phyloP scores from a whole-genome alignment of 1,284 basidiomycete species.

The Moniliella sp. region DNA sequence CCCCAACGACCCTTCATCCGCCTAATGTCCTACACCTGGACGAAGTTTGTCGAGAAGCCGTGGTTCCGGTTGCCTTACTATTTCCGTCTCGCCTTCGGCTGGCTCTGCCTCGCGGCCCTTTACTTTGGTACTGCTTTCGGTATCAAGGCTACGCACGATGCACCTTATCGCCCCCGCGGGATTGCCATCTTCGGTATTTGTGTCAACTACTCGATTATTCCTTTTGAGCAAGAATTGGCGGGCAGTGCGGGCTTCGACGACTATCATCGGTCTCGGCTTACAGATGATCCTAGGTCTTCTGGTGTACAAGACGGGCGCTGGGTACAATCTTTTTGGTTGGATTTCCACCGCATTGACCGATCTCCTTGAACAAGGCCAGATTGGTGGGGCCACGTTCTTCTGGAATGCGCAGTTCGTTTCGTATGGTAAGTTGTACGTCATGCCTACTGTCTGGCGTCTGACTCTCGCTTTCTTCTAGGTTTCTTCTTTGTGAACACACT shows the following conservation, averaged over 20 bases:
- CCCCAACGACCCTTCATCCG: constrained; percentile 17
- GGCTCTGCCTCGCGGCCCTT: constrained; percentile 14
- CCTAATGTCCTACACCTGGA: constrained; percentile 10
- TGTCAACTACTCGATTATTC: constrained; percentile 23
- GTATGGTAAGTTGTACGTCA: too few species aligned
- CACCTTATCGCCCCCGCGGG: constrained; percentile 12
- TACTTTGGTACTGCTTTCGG: constrained; percentile 21
- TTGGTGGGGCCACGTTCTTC: constrained; percentile 25
- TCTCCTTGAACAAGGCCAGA: constrained; percentile 16
- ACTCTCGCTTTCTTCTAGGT: too few species aligned
- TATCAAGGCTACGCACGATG: constrained; percentile 12
- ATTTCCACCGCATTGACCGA: constrained; percentile 18
- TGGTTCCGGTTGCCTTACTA: constrained; percentile 16
- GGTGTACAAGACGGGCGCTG: constrained; percentile 24
- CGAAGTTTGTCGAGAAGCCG: constrained; percentile 8
- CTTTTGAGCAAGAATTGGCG: constrained; percentile 9
- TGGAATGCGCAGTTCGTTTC: too few species aligned
- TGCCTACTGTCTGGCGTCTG: too few species aligned
- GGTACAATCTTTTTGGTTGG: constrained; percentile 17
- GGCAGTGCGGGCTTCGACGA: constrained; percentile 14
- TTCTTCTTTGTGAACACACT: constrained; percentile 35
- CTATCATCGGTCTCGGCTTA: constrained; percentile 20
- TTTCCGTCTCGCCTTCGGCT: constrained; percentile 11
- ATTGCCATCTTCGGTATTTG: constrained; percentile 18
- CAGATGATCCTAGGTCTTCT: constrained; percentile 26